Conservation (phyloP, 345 rosid genomes). For the Brassica rapa region DNA sequence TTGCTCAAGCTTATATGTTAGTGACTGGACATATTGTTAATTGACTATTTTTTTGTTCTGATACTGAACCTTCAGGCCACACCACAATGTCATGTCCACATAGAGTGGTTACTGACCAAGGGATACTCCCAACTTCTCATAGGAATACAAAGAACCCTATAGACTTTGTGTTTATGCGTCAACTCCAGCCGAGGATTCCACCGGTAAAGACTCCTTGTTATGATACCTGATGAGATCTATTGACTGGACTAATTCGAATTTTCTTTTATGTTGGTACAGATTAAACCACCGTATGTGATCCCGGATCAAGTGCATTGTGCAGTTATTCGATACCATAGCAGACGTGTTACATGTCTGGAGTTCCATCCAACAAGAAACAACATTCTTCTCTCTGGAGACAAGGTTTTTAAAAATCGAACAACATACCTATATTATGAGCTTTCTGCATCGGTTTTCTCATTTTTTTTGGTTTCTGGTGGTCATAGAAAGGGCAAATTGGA, state of each 20-base stretch:
- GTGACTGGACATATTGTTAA: background rate
- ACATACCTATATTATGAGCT: too few relatives aligned
- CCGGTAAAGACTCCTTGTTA: slow-evolving; percentile 42
- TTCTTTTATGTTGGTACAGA: slow-evolving; percentile 42
- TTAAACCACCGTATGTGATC: slow-evolving; percentile 70
- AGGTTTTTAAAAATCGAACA: slow-evolving; percentile 49
- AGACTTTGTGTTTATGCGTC: slow-evolving; percentile 78
- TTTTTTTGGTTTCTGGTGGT: background rate
- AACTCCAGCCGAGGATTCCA: slow-evolving; percentile 58
- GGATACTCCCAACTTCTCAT: slow-evolving; percentile 60
- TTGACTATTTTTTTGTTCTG: background rate
- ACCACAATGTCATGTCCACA: slow-evolving; percentile 88
- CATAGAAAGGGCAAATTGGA: slow-evolving; percentile 96
- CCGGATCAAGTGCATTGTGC: slow-evolving; percentile 89
- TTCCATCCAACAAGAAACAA: slow-evolving; percentile 87
- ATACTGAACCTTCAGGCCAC: slow-evolving; percentile 60
- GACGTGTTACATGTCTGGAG: slow-evolving; percentile 92
- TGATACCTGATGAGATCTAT: background rate
- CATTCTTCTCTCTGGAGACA: slow-evolving; percentile 91
- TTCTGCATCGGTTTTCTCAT: slow-evolving; percentile 2
- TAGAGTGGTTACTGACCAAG: slow-evolving; percentile 64
- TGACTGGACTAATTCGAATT: background rate
- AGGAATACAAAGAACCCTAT: slow-evolving; percentile 56
- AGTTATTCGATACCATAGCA: slow-evolving; percentile 88
- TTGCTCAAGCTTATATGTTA: background rate